Conservation (phyloP, 257 asterid species). For the Solanum pimpinellifolium region DNA sequence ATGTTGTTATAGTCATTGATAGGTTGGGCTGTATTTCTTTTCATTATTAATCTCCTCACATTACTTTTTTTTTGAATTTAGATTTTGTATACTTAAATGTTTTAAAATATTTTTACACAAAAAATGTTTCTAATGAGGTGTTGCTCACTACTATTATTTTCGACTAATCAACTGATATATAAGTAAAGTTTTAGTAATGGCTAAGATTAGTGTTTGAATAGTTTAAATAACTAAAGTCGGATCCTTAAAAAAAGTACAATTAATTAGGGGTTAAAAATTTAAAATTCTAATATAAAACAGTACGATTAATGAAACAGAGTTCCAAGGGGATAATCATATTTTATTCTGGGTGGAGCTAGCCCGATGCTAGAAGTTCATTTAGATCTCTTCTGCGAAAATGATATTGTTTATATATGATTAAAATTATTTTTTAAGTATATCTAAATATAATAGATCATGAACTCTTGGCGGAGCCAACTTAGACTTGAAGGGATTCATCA, state of each 20-base stretch:
- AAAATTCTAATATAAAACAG: not conserved
- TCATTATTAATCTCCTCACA: not conserved
- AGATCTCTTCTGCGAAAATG: not conserved
- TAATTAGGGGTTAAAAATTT: not conserved
- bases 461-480: not conserved
- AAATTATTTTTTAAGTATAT: too few species aligned
- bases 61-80: too few species aligned
- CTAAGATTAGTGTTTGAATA: not conserved
- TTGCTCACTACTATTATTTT: not conserved
- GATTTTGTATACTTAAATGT: not conserved
- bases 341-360: not conserved
- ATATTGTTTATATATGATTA: too few species aligned
- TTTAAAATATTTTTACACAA: not conserved
- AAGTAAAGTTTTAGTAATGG: not conserved
- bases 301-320: not conserved
- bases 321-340: slow-evolving; percentile 3
- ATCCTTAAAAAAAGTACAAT: not conserved
- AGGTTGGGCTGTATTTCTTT: not conserved
- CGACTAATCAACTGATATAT: not conserved
- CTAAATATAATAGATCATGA: not conserved
- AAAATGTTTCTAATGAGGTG: not conserved
- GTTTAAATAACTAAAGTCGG: not conserved
- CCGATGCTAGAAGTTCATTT: not conserved
- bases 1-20: not conserved
- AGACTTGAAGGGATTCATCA: not conserved